These are phyloP conservation scores for Fusarium robinianum DNA, from an alignment of 2,329 filamentous ascomycete species.

Conservation along the genomic window DNA sequence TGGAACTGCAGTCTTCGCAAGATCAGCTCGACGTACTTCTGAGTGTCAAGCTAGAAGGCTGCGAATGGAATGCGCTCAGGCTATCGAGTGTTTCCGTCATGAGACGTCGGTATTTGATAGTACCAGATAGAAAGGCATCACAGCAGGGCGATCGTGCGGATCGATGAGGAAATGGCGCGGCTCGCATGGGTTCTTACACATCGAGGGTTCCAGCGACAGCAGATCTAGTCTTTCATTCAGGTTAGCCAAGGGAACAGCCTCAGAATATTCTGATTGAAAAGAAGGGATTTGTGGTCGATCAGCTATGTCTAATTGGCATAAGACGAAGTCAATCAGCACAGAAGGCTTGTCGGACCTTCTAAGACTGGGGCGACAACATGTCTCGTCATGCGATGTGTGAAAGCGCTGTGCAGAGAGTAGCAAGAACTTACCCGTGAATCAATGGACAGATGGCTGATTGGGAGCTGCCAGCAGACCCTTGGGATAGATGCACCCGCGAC, in stretches of 20 bases:
- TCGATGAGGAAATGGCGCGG: neutral
- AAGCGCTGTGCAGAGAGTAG: neutral
- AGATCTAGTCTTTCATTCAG: slow-evolving; percentile 20
- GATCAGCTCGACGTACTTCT: slow-evolving; percentile 10
- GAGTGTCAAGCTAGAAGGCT: slow-evolving; percentile 7
- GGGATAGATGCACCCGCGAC: too few relatives aligned
- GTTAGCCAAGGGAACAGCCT: slow-evolving; percentile 27
- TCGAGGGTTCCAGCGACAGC: neutral
- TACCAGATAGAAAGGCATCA: slow-evolving; percentile 49
- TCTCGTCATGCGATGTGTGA: slow-evolving; percentile 48
- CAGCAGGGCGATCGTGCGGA: slow-evolving; percentile 26
- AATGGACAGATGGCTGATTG: slow-evolving; percentile 5
- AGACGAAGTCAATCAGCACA: slow-evolving; percentile 57
- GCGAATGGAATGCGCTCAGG: slow-evolving; percentile 34
- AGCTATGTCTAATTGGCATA: slow-evolving; percentile 61
- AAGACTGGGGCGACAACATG: slow-evolving; percentile 56
- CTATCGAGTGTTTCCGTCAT: slow-evolving; percentile 46
- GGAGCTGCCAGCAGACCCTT: neutral
- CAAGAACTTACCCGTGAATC: slow-evolving; percentile 27
- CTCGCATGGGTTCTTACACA: slow-evolving; percentile 20
- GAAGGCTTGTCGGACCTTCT: slow-evolving; percentile 53
- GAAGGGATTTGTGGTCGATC: slow-evolving; percentile 39
- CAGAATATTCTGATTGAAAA: slow-evolving; percentile 16
- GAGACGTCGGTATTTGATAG: slow-evolving; percentile 52
- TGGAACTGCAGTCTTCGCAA: too few relatives aligned